A percentile compares a stretch with the other conserved stretches of the same genome.
Evolutionary conservation across 176 grass and related monocot genomes (phyloP).

Genomic region (Dendrocalamus sinicus): DNA sequence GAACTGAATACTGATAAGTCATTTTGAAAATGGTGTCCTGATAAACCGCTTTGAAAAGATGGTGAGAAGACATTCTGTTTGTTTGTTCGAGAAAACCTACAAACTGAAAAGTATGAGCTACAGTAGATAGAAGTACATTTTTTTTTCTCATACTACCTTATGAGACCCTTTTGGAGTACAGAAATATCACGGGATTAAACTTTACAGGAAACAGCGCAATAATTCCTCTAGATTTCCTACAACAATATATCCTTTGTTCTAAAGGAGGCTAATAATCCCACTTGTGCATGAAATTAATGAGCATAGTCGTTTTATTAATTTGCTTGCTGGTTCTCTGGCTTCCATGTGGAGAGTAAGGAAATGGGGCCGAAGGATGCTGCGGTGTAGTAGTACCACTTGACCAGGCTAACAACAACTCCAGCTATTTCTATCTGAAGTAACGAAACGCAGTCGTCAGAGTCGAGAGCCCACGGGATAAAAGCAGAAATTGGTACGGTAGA

Average conservation of each 20-base stretch:
- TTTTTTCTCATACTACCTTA: not conserved
- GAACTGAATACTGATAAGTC: too few relatives aligned
- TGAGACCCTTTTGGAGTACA: not conserved
- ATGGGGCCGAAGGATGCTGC: not conserved
- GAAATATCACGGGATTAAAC: not conserved
- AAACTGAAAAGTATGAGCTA: too few relatives aligned
- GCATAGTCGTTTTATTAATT: not conserved
- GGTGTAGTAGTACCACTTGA: not conserved
- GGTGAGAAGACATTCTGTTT: too few relatives aligned
- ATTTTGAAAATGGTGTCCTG: too few relatives aligned
- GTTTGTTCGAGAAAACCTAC: too few relatives aligned
- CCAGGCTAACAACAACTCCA: not conserved
- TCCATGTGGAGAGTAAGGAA: constrained; percentile 9
- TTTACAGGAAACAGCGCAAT: not conserved
- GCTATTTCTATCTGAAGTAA: not conserved
- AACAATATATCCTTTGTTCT: not conserved
- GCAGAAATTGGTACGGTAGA: not conserved
- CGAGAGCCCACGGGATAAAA: not conserved
- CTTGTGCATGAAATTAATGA: not conserved
- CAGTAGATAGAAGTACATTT: not conserved
- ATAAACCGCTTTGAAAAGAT: too few relatives aligned
- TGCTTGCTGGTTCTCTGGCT: not conserved
- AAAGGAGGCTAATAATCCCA: not conserved
- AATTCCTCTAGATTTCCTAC: not conserved
- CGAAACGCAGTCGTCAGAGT: not conserved